A percentile compares a stretch with the other conserved stretches of the same genome.
phyloP scores from a whole-genome alignment of 2,329 filamentous ascomycete species.

The Fusarium marasasianum region DNA sequence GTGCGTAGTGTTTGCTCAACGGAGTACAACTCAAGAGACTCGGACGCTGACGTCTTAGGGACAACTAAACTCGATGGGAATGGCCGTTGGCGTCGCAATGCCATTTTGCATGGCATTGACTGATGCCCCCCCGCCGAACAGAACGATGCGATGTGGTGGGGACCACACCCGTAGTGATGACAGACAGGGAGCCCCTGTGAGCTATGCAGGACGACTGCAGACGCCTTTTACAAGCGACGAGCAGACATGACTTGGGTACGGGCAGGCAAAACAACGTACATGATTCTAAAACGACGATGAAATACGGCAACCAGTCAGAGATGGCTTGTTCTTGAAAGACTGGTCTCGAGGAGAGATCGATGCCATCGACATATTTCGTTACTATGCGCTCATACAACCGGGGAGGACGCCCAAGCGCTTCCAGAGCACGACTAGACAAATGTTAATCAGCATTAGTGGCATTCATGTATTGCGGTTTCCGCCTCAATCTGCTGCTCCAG shows the following conservation, averaged over 20 bases:
- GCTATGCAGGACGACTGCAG: slow-evolving; percentile 34
- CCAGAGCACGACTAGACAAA: slow-evolving; percentile 19
- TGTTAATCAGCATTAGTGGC: slow-evolving; percentile 22
- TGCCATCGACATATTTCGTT: not conserved
- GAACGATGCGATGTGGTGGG: slow-evolving; percentile 39
- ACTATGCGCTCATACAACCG: not conserved
- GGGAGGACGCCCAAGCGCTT: slow-evolving; percentile 9
- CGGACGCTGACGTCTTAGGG: slow-evolving; percentile 41
- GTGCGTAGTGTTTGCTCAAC: slow-evolving; percentile 39
- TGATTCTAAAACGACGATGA: not conserved
- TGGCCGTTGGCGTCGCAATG: slow-evolving; percentile 44
- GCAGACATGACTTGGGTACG: slow-evolving; percentile 8
- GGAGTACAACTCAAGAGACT: slow-evolving; percentile 27
- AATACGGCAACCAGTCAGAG: not conserved
- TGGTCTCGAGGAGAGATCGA: not conserved
- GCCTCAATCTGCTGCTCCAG: slow-evolving; percentile 26
- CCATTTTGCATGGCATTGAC: slow-evolving; percentile 44
- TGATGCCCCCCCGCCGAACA: slow-evolving; percentile 36
- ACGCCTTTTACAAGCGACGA: slow-evolving; percentile 8
- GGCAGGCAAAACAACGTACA: slow-evolving; percentile 16
- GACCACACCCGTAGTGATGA: slow-evolving; percentile 37
- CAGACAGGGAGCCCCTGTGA: slow-evolving; percentile 44
- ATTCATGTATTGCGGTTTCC: slow-evolving; percentile 12
- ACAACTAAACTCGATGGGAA: slow-evolving; percentile 43
- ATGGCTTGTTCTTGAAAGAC: not conserved